Conservation (phyloP, 768 basidiomycete genomes). For the Lactarius psammicola region DNA sequence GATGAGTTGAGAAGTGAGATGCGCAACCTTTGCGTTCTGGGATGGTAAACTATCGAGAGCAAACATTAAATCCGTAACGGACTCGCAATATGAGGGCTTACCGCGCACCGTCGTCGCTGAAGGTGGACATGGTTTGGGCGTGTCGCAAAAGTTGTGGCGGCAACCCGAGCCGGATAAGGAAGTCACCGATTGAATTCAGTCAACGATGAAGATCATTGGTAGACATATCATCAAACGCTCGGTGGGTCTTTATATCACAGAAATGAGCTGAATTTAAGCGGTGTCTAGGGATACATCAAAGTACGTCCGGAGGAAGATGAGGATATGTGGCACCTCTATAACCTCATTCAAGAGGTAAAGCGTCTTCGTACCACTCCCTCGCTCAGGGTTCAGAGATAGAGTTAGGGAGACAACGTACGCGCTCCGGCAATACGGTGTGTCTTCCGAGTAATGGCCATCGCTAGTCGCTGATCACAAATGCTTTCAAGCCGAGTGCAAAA, state of each 20-base stretch:
- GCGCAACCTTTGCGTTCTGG: slow-evolving; percentile 45
- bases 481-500: slow-evolving; percentile 74
- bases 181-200: slow-evolving; percentile 7
- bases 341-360: slow-evolving; percentile 77
- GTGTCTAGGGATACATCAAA: slow-evolving; percentile 81
- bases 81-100: slow-evolving; percentile 1
- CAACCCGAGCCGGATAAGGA: background rate
- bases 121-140: slow-evolving; percentile 14
- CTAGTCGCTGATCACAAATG: background rate
- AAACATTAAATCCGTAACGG: no score
- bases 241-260: slow-evolving; percentile 44
- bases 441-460: background rate
- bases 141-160: background rate
- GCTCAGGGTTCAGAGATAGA: slow-evolving; percentile 27
- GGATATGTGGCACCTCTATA: slow-evolving; percentile 99
- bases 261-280: slow-evolving; percentile 33
- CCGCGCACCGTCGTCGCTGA: slow-evolving; percentile 4
- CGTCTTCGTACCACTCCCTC: slow-evolving; percentile 8
- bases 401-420: slow-evolving; percentile 73
- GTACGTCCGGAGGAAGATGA: slow-evolving; percentile 96
- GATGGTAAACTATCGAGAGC: slow-evolving; percentile 2
- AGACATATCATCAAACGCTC: slow-evolving; percentile 83
- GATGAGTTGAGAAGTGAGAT: slow-evolving; percentile 57
- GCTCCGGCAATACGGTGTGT: slow-evolving; percentile 79
- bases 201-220: slow-evolving; percentile 79